Percentiles rank a stretch among this genome's conserved stretches.
Conservation (phyloP, 805 yeast genomes). For the Lipomyces spencermartinsiae region DNA sequence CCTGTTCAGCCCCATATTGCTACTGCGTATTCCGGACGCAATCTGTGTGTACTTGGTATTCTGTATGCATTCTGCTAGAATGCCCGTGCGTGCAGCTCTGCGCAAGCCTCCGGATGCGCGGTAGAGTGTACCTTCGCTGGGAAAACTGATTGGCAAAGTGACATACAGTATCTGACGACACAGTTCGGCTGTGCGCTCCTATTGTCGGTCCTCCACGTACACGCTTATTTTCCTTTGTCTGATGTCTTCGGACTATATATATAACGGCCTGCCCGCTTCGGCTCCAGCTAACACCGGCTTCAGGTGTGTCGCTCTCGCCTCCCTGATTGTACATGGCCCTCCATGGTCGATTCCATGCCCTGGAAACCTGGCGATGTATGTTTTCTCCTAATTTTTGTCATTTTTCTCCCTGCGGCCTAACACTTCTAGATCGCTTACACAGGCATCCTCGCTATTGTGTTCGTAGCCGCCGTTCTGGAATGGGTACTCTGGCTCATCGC, state of each 20-base stretch:
- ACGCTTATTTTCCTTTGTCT: not conserved
- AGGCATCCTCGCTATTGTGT: slow-evolving; percentile 19
- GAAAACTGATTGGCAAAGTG: not conserved
- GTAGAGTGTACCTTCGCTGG: too few relatives aligned
- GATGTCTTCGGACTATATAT: not conserved
- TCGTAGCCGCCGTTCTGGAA: slow-evolving; percentile 32
- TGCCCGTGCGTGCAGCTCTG: not conserved
- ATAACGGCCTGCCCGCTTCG: not conserved
- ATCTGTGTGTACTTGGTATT: not conserved
- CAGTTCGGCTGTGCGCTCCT: not conserved
- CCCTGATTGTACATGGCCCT: not conserved
- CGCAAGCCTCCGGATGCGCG: too few relatives aligned
- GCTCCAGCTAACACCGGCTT: not conserved
- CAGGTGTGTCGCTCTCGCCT: not conserved
- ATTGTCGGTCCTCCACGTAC: not conserved
- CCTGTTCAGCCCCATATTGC: not conserved
- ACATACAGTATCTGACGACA: not conserved
- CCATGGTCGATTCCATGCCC: not conserved
- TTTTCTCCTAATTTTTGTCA: not conserved
- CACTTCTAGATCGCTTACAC: slow-evolving; percentile 23
- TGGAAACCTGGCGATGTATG: slow-evolving; percentile 7
- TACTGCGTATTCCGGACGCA: not conserved
- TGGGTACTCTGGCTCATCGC: slow-evolving; percentile 35
- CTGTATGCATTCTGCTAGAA: not conserved
- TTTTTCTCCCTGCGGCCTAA: not conserved